Conservation (phyloP, 495 filamentous ascomycete genomes). For the Aspergillus ellipticus region DNA sequence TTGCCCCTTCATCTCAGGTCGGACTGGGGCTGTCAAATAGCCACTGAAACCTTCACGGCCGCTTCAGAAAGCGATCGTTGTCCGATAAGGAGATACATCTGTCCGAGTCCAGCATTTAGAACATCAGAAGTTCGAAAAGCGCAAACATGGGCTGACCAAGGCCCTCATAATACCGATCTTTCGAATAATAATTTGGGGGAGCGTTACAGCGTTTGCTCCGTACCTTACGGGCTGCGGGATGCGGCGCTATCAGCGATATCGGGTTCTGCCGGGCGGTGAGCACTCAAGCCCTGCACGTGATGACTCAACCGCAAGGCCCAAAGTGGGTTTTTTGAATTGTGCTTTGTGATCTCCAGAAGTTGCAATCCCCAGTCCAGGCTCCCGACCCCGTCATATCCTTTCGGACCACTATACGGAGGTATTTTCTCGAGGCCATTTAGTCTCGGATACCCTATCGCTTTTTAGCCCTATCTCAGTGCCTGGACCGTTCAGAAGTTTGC, state of each 20-base stretch:
- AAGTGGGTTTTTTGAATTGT: conserved; percentile 45
- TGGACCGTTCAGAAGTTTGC: conserved; percentile 15
- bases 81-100: too few relatives aligned
- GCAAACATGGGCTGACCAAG: too few relatives aligned
- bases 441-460: conserved; percentile 10
- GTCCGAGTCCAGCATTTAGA: too few relatives aligned
- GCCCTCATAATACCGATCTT: too few relatives aligned
- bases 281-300: conserved; percentile 21
- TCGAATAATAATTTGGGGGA: too few relatives aligned
- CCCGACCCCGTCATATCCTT: conserved; percentile 9
- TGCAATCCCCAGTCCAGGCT: conserved; percentile 5
- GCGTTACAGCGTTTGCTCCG: too few relatives aligned
- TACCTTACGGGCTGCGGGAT: too few relatives aligned
- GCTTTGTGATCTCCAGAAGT: conserved; percentile 21
- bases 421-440: conserved; percentile 9
- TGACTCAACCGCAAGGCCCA: conserved; percentile 17
- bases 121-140: too few relatives aligned
- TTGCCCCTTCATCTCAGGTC: too few relatives aligned
- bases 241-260: conserved; percentile 5
- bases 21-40: too few relatives aligned
- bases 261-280: conserved; percentile 28
- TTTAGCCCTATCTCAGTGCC: conserved; percentile 8
- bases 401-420: background rate
- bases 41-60: too few relatives aligned
- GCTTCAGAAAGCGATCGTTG: too few relatives aligned